Base-by-base conservation (phyloP, 2,329 filamentous ascomycete genomes). In the Claviceps sp. region DNA sequence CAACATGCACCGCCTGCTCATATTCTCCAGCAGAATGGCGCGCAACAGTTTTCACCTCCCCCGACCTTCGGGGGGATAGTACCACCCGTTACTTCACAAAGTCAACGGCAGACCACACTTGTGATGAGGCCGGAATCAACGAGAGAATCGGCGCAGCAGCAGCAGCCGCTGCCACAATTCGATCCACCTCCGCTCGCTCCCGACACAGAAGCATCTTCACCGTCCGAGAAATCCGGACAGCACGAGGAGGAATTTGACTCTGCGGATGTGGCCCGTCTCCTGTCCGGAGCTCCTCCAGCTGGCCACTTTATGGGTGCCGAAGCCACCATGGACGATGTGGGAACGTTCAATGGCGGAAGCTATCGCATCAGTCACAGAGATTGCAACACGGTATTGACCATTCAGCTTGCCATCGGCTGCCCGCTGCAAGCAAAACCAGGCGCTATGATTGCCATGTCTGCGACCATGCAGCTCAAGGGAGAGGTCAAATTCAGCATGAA, bases 261-360 rank as follows among this genome's bases (percentile, higher is more conserved):
- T 26, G 57, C 47, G 47, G 55, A 54, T 37, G 58, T 65, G 16
- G 57, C 63, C 30, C 65, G 67, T 56, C 63, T 70, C 46, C 61
- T 67, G 20, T 63, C 63, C 11, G 67, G 67, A 30, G 72, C 70
- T 4, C 73, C 70, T 11, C 62, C 68, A 6, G 67, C 70, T 16
- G 67, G 69, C 37, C 77, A 85, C 53, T 89, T 91, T 57, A 65
- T 74, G 5, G 86, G 86, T 34, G 81, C 78, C 0, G 55, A 54
- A 38, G 72, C 84, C 0, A 76, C 78, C 1, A 73, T 81, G 34
- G 93, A 97, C 66, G 90, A 95, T 59, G 81, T 95, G 1, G 93
- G 93, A n/a, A 93, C 86, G 0, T 98, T 97, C 73, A 97, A 97
- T 64, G 93, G 93, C 16, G 93, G 93, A 13, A 91, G 86, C 63